phyloP scores from a whole-genome alignment of 768 basidiomycete genomes.

The Mycena floridula region DNA sequence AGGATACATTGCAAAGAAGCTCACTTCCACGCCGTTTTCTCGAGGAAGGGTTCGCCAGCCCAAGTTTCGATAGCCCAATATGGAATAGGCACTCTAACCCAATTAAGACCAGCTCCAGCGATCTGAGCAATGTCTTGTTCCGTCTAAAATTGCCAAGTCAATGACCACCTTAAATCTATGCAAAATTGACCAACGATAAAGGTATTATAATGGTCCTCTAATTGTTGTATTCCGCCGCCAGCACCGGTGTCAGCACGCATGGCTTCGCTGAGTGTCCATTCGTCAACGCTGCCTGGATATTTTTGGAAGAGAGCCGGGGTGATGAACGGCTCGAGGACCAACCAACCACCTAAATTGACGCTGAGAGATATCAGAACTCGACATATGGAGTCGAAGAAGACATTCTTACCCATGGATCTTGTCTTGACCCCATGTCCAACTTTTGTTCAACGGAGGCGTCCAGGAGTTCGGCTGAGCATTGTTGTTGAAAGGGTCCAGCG shows the following conservation, averaged over 20 bases:
- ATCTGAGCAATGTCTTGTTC: conserved; percentile 89
- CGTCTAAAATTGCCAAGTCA: conserved; percentile 44
- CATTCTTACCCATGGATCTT: conserved; percentile 34
- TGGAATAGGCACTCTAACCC: conserved; percentile 78
- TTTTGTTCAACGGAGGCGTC: conserved; percentile 64
- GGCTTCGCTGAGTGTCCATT: conserved; percentile 64
- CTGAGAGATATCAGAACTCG: conserved; percentile 16
- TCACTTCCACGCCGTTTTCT: conserved; percentile 68
- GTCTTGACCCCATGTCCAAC: conserved; percentile 62
- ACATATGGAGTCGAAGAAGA: background rate
- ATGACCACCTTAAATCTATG: background rate
- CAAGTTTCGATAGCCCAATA: conserved; percentile 70
- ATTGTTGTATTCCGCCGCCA: conserved; percentile 15
- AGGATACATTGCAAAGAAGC: conserved; percentile 26
- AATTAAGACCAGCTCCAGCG: conserved; percentile 84
- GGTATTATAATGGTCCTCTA: conserved; percentile 78
- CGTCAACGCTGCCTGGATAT: conserved; percentile 58
- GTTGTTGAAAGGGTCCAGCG: conserved; percentile 62
- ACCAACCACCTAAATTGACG: conserved; percentile 61
- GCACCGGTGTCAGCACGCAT: conserved; percentile 10
- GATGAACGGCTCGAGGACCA: conserved; percentile 64
- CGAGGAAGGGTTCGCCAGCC: conserved; percentile 75
- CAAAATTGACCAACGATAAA: conserved; percentile 58
- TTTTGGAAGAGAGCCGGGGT: conserved; percentile 62
- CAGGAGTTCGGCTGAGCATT: conserved; percentile 64